A percentile compares a stretch with the other conserved stretches of the same genome.
Conservation (phyloP, 2,329 filamentous ascomycete genomes). For the Botrytis squamosa region DNA sequence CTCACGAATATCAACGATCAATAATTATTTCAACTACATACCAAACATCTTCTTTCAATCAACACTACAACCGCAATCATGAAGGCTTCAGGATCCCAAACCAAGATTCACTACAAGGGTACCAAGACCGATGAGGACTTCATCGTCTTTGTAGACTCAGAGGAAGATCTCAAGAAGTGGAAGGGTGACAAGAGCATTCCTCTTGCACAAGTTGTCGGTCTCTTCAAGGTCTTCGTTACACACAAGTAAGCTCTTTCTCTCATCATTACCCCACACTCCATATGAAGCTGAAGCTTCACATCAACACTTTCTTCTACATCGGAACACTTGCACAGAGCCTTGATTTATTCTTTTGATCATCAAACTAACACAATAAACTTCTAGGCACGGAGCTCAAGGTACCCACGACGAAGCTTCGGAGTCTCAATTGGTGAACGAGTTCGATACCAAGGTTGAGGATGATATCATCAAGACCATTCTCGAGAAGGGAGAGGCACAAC, state of each 20-base stretch:
- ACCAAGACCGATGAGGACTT: conserved; percentile 63
- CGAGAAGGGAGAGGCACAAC: conserved; percentile 69
- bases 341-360: background rate
- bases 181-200: conserved; percentile 74
- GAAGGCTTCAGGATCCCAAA: conserved; percentile 54
- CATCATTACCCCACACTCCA: background rate
- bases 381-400: conserved; percentile 82
- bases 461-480: conserved; percentile 81
- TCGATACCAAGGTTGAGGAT: conserved; percentile 76
- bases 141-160: conserved; percentile 62
- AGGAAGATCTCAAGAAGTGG: conserved; percentile 74
- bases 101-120: conserved; percentile 71
- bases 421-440: conserved; percentile 75
- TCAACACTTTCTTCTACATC: background rate
- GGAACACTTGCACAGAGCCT: background rate
- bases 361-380: background rate
- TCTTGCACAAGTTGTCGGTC: conserved; percentile 78
- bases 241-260: conserved; percentile 67
- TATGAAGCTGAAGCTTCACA: background rate
- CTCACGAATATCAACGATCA: conserved; percentile 18
- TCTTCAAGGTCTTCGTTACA: conserved; percentile 87
- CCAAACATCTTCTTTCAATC: conserved; percentile 7
- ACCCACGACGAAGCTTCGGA: conserved; percentile 75
- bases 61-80: conserved; percentile 41
- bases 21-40: conserved; percentile 16